Base-by-base conservation (phyloP, 768 basidiomycete genomes). In the Mycena venus region DNA sequence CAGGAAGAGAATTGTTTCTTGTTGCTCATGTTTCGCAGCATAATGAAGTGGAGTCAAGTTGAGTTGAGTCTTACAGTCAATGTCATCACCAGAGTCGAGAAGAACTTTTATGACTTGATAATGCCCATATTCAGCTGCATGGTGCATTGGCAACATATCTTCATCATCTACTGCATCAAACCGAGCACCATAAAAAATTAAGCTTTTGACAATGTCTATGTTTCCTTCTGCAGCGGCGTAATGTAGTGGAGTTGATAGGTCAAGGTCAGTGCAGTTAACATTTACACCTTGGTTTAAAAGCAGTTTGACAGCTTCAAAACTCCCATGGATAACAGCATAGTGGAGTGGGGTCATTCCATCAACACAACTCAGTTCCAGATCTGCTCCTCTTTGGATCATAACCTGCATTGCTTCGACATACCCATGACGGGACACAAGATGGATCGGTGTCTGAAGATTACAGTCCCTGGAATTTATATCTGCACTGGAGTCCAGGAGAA, bases 61-160 rank as follows among this genome's bases (percentile, higher is more conserved):
- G 9, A 64, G 44, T 25, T 49, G 5, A 31, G 62, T 74, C 38
- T 49, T 47, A 40, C 68, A 58, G 34, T 74, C 21, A 17, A 74
- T 70, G 9, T 59, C 34, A 31, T 25, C 55, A 44, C 73, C 73
- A 59, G n/a, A n/a, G 1, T 63, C 67, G 14, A 74, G 9, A 6
- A 74, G 42, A 6, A 66, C 8, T 21, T 69, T 53, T 4, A 74
- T 60, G 15, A 65, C 44, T 17, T 19, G 32, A 34, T 74, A 64
- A 40, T 74, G 68, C 0, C 73, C 73, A 61, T 74, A 74, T 70
- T 74, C 61, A n/a, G 73, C 73, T 36, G 68, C 67, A 49, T 66
- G 21, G 25, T 74, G 73, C 23, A 74, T 47, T 49, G 68, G 61
- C 9, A 69, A 23, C 67, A 74, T 69, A 29, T 64, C 56, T 7